phyloP scores from a whole-genome alignment of 2,329 filamentous ascomycete genomes.

The Diplodia sapinea region DNA sequence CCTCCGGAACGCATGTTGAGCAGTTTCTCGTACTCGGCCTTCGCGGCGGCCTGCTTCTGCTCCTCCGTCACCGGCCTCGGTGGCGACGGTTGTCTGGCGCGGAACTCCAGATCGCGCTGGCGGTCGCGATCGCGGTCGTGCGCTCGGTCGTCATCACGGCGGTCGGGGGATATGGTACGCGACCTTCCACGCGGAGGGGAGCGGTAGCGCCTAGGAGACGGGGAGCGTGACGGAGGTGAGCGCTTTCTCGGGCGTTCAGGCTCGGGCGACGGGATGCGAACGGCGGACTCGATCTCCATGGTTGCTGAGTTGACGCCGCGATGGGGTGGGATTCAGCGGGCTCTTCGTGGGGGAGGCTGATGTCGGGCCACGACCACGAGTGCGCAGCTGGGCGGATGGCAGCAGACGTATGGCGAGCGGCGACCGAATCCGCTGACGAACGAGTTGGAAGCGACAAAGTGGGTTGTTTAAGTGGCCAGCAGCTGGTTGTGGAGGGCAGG shows the following conservation, averaged over 20 bases:
- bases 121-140: slow-evolving; percentile 54
- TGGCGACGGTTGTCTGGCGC: slow-evolving; percentile 50
- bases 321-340: not conserved
- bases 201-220: slow-evolving; percentile 58
- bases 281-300: slow-evolving; percentile 56
- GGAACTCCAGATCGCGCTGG: slow-evolving; percentile 56
- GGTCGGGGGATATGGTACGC: slow-evolving; percentile 28
- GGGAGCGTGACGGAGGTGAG: slow-evolving; percentile 61
- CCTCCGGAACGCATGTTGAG: slow-evolving; percentile 92
- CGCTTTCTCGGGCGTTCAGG: slow-evolving; percentile 59
- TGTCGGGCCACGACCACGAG: slow-evolving; percentile 2
- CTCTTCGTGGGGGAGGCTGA: not conserved
- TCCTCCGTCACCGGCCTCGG: slow-evolving; percentile 70
- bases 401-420: slow-evolving; percentile 10
- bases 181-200: slow-evolving; percentile 48
- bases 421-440: slow-evolving; percentile 6
- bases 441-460: not conserved
- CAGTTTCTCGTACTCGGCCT: slow-evolving; percentile 92
- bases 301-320: not conserved
- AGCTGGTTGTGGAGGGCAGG: slow-evolving; percentile 18
- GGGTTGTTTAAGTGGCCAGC: not conserved
- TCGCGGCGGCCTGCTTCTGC: slow-evolving; percentile 84
- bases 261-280: slow-evolving; percentile 64
- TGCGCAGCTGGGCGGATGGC: slow-evolving; percentile 2
- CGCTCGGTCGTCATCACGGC: slow-evolving; percentile 55